A percentile compares a stretch with the other conserved stretches of the same genome.
These are phyloP conservation scores for Venturia asperata DNA, from an alignment of 2,329 filamentous ascomycete species.

Conservation along the genomic window DNA sequence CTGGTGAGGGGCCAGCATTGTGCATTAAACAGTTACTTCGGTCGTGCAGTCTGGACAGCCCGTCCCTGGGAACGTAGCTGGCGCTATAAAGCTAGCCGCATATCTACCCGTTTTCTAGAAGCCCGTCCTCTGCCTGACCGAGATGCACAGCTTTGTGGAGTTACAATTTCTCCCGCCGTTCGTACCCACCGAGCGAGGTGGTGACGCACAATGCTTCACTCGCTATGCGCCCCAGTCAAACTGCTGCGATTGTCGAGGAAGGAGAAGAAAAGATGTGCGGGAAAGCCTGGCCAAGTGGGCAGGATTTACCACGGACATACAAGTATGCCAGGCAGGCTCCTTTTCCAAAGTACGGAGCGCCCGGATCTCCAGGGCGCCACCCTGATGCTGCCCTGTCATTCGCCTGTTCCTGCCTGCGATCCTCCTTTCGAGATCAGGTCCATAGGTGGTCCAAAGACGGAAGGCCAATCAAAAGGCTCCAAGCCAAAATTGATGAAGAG, in stretches of 20 bases:
- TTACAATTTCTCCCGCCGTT: slow-evolving; percentile 4
- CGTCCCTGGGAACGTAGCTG: neutral
- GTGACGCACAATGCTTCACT: neutral
- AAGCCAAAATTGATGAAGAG: slow-evolving; percentile 3
- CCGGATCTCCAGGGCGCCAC: slow-evolving; percentile 8
- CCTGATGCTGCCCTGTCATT: slow-evolving; percentile 6
- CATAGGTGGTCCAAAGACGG: neutral
- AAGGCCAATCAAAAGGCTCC: neutral
- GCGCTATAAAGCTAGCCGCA: neutral
- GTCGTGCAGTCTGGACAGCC: neutral
- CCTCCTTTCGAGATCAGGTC: neutral
- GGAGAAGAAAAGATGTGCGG: neutral
- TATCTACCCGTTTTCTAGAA: slow-evolving; percentile 7
- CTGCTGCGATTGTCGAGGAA: slow-evolving; percentile 8
- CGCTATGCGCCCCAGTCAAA: neutral
- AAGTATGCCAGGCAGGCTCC: neutral
- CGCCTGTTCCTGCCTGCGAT: slow-evolving; percentile 12
- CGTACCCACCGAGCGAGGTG: slow-evolving; percentile 1
- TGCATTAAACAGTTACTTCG: neutral
- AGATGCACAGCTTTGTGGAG: neutral
- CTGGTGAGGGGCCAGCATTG: no score
- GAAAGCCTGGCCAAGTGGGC: neutral
- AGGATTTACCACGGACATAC: no score
- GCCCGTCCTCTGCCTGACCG: neutral
- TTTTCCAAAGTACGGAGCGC: neutral